Evolutionary conservation across 352 stramenopile species (phyloP), one percentile per base, ranked within the genome.

Genomic region (Pythium guiyangense): DNA sequence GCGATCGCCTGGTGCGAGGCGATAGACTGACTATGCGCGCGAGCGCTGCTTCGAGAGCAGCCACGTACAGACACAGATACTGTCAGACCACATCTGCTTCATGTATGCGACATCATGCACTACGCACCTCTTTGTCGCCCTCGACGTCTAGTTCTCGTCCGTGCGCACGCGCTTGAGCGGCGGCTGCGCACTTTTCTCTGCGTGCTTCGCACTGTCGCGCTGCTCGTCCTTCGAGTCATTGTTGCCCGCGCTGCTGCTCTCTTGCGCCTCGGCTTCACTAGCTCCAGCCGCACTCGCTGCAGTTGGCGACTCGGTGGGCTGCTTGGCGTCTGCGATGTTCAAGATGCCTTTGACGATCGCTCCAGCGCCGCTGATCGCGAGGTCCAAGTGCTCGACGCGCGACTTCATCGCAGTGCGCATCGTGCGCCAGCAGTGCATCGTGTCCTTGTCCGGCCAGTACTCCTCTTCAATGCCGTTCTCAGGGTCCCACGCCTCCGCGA

Each of bases 401-500:
- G 69, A 66, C 53, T 84, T 82, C 83, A 93, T 95, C 25, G 79
- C 75, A 52, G 72, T 74, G 14, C 85, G 80, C 71, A 95, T 84
- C 25, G 85, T 95, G 57, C 81, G 64, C 85, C 85, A 95, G 60
- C 85, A 95, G 26, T 86, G 71, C 79, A 93, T 90, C 26, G 88
- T 81, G 70, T 98, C 86, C 64, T 97, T 97, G 61, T 96, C 91
- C 1, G 95, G 95, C 79, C 96, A 96, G 64, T 98, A 98, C 34
- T 94, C 92, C 35, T 95, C 88, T 72, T 98, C 95, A 42, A 98
- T 98, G 5, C 93, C 92, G 60, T 96, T 96, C 50, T 98, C 95
- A 4, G 95, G 95, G 63, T 98, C 89, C 64, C 95, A 92, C 22
- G 95, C 95, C 54, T 98, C 92, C 20, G 90, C 86, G 52, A 98